phyloP scores from a whole-genome alignment of 257 asterid species.

The Solanum pinnatisectum region DNA sequence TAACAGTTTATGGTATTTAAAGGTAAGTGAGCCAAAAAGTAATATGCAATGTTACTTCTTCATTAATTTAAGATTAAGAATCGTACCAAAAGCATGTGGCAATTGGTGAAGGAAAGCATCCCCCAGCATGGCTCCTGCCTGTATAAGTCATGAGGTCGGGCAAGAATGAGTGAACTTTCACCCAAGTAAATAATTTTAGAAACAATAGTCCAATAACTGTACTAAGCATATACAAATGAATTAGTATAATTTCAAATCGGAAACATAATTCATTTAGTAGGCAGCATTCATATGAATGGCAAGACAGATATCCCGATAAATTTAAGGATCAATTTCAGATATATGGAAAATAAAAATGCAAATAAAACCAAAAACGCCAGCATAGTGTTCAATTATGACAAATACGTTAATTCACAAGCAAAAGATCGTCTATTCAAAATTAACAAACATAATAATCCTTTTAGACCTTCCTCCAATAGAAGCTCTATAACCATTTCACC shows the following conservation, averaged over 20 bases:
- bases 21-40: not conserved
- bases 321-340: not conserved
- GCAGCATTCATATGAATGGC: not conserved
- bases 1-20: not conserved
- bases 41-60: not conserved
- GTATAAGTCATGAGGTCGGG: constrained; percentile 8
- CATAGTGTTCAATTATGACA: not conserved
- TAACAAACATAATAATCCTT: not conserved
- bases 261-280: not conserved
- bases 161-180: not conserved
- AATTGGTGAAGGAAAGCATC: constrained; percentile 99
- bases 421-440: not conserved
- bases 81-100: constrained; percentile 98
- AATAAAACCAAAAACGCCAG: not conserved
- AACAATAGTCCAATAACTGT: not conserved
- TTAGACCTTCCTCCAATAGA: not conserved
- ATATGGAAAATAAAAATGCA: not conserved
- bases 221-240: not conserved
- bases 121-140: constrained; percentile 99
- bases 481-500: not conserved
- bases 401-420: not conserved
- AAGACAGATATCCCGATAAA: not conserved
- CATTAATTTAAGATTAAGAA: not conserved
- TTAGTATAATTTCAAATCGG: not conserved
- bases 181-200: not conserved